Percentiles rank a stretch among this genome's conserved stretches.
Evolutionary conservation across 176 grass and related monocot species (phyloP).

Genomic region (Aegilops longissima): DNA sequence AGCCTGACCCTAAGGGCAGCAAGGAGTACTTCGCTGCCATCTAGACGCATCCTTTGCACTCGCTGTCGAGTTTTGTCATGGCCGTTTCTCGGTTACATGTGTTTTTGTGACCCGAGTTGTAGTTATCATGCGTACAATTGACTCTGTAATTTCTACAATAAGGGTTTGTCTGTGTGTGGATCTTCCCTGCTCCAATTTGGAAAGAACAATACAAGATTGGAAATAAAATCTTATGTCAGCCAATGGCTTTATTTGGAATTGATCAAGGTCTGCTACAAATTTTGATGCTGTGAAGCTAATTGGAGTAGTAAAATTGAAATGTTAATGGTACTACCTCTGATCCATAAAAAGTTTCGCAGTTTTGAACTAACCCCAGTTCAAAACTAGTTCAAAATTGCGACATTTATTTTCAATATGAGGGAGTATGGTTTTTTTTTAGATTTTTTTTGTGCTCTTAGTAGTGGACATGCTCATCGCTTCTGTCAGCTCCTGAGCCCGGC

Average conservation of each 20-base stretch:
- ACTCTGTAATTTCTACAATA: slow-evolving; percentile 26
- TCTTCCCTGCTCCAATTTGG: slow-evolving; percentile 11
- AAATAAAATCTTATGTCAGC: not conserved
- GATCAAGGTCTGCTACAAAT: not conserved
- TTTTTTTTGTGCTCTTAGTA: not conserved
- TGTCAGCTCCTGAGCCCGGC: not conserved
- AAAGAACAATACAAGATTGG: not conserved
- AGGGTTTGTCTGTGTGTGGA: not conserved
- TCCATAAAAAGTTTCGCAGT: too few species aligned
- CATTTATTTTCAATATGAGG: too few species aligned
- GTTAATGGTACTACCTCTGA: not conserved
- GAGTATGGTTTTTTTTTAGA: not conserved
- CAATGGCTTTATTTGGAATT: not conserved
- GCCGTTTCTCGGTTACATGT: not conserved
- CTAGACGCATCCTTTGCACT: slow-evolving; percentile 27
- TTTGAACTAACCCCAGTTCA: too few species aligned
- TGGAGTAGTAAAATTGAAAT: not conserved
- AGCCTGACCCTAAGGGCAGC: slow-evolving; percentile 42
- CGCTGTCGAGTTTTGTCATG: slow-evolving; percentile 20
- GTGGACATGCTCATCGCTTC: not conserved
- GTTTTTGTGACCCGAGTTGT: slow-evolving; percentile 17
- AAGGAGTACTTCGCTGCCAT: slow-evolving; percentile 80
- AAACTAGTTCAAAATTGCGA: too few species aligned
- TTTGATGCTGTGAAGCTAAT: slow-evolving; percentile 6
- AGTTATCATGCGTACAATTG: slow-evolving; percentile 19